Evolutionary conservation across 108 stramenopile genomes (phyloP).

Genomic region (Cyclotella choctawhatcheeana): DNA sequence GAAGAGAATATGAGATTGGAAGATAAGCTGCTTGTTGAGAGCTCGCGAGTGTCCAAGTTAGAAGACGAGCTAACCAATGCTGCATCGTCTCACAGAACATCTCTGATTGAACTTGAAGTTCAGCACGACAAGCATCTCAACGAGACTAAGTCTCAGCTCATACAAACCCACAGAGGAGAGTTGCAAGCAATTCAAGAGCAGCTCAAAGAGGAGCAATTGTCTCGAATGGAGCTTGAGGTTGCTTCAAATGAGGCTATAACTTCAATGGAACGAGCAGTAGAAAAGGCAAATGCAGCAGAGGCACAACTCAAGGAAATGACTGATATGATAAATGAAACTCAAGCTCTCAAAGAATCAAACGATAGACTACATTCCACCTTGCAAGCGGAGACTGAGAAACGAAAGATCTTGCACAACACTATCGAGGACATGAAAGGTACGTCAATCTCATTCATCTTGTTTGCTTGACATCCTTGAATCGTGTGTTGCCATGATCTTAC

Average conservation of each 20-base stretch:
- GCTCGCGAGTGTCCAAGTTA: background rate
- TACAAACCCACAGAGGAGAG: constrained; percentile 23
- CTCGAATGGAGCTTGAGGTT: constrained; percentile 36
- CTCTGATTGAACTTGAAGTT: constrained; percentile 19
- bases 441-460: background rate
- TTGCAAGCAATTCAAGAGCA: constrained; percentile 16
- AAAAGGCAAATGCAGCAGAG: constrained; percentile 29
- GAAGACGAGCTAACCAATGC: constrained; percentile 7
- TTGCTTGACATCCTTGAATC: background rate
- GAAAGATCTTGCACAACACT: constrained; percentile 70
- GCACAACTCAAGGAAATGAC: constrained; percentile 38
- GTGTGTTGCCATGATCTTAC: background rate
- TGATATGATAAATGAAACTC: constrained; percentile 38
- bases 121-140: constrained; percentile 5
- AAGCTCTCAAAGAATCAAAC: constrained; percentile 47
- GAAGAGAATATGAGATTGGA: constrained; percentile 3
- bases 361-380: constrained; percentile 57
- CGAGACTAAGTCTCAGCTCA: too few relatives aligned
- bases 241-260: constrained; percentile 29
- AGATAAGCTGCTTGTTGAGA: background rate
- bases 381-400: constrained; percentile 53
- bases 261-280: constrained; percentile 33
- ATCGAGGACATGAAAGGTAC: constrained; percentile 70
- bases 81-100: background rate
- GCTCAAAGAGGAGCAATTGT: constrained; percentile 35